Percentiles rank a stretch among this genome's conserved stretches.
phyloP scores from a whole-genome alignment of 495 filamentous ascomycete genomes.

The Daldinia vernicosa region DNA sequence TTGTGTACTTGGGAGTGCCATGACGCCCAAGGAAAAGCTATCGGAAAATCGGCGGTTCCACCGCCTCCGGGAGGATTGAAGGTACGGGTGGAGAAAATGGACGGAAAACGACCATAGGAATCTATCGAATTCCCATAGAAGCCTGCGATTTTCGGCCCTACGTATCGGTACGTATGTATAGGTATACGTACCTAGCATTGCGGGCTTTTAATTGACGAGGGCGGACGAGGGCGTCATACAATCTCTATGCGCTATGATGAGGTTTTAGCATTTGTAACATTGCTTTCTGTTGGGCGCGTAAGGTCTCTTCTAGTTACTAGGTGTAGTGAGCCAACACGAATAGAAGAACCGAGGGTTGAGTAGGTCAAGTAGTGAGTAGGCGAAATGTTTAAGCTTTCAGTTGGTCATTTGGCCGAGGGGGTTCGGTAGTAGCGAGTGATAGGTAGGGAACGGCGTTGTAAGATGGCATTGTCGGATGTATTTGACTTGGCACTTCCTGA shows the following conservation, averaged over 20 bases:
- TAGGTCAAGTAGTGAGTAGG: background rate
- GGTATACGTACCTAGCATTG: background rate
- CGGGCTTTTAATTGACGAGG: background rate
- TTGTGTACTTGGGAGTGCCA: background rate
- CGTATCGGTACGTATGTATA: background rate
- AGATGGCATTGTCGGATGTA: constrained; percentile 17
- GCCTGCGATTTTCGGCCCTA: background rate
- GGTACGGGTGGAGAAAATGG: background rate
- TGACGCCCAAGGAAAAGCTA: background rate
- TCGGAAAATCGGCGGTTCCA: constrained; percentile 3
- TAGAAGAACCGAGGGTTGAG: background rate
- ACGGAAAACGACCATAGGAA: constrained; percentile 1
- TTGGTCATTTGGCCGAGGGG: constrained; percentile 1
- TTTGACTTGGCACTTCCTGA: constrained; percentile 19
- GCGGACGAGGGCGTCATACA: background rate
- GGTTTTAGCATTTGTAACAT: background rate
- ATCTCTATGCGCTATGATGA: background rate
- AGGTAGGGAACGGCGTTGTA: constrained; percentile 16
- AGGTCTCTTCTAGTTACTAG: background rate
- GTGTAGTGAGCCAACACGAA: background rate
- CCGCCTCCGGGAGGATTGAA: background rate
- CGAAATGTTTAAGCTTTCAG: background rate
- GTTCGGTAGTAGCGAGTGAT: constrained; percentile 16
- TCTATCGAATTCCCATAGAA: background rate
- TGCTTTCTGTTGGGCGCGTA: background rate